phyloP scores from a whole-genome alignment of 2,329 filamentous ascomycete genomes.

The Neurospora sp. region DNA sequence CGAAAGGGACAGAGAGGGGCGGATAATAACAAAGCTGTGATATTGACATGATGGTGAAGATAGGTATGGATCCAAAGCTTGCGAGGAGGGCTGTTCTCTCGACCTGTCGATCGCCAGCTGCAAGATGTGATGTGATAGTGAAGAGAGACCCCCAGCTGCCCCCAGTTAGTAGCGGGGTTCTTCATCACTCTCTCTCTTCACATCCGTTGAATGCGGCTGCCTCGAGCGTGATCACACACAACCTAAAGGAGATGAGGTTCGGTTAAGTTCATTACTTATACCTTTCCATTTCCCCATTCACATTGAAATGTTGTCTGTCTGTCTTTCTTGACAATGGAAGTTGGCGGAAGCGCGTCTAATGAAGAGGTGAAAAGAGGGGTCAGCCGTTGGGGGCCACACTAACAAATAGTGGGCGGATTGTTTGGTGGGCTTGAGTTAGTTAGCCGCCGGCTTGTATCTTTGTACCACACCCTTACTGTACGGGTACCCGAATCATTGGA shows the following conservation, averaged over 20 bases:
- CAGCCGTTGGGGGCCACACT: neutral
- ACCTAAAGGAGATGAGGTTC: neutral
- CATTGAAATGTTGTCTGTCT: neutral
- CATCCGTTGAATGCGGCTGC: neutral
- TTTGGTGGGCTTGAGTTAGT: neutral
- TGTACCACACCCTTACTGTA: neutral
- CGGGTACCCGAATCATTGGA: neutral
- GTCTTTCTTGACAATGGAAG: neutral
- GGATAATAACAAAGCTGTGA: neutral
- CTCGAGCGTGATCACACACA: neutral
- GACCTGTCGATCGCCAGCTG: neutral
- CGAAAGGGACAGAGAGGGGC: neutral
- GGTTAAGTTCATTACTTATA: neutral
- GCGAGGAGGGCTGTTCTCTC: too few species aligned
- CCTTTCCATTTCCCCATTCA: neutral
- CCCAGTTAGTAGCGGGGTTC: neutral
- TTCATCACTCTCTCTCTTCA: neutral
- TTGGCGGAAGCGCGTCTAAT: neutral
- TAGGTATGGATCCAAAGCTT: too few species aligned
- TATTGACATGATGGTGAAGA: conserved; percentile 12
- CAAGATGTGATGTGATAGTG: neutral
- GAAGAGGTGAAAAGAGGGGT: neutral
- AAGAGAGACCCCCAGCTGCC: neutral
- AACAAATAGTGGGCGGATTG: neutral
- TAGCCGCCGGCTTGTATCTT: neutral